Evolutionary conservation across 768 basidiomycete species (phyloP).

Genomic region (Trametes gibbosa): DNA sequence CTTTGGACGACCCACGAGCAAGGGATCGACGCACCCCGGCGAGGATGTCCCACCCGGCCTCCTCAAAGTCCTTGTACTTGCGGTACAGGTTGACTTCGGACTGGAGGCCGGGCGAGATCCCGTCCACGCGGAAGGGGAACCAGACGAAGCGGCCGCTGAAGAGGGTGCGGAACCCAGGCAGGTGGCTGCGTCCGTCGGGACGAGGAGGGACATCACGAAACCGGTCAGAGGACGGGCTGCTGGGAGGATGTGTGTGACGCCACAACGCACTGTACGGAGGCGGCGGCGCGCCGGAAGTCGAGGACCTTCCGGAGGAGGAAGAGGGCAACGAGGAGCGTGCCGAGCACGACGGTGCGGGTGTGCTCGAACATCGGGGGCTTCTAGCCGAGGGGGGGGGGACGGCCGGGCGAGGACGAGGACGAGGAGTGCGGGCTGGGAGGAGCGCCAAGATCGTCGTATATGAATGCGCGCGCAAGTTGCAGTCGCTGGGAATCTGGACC

Average conservation of each 20-base stretch:
- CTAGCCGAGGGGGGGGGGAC: no score
- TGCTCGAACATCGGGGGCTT: constrained; percentile 1
- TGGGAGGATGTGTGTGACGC: neutral
- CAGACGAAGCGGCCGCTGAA: constrained; percentile 18
- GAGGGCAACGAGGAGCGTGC: constrained; percentile 12
- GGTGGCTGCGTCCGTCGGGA: constrained; percentile 6
- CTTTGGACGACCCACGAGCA: no score
- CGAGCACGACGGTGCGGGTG: constrained; percentile 8
- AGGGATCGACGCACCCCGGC: constrained; percentile 24
- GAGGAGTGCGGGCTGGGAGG: no score
- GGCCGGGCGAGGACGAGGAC: no score
- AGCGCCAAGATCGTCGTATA: no score
- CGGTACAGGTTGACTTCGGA: constrained; percentile 12
- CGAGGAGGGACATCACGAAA: neutral
- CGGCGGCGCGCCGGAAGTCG: constrained; percentile 20
- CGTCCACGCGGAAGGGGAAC: constrained; percentile 19
- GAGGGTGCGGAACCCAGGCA: constrained; percentile 16
- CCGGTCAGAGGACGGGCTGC: no score
- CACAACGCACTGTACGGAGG: constrained; percentile 20
- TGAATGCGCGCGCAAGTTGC: no score
- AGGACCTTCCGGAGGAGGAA: constrained; percentile 13
- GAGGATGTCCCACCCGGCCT: constrained; percentile 24
- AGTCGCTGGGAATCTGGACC: no score
- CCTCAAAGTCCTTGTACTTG: constrained; percentile 25
- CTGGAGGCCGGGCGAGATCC: constrained; percentile 21